These are phyloP conservation scores for Sequoia sempervirens DNA, from an alignment of 75 land plant genomes.

Conservation along the genomic window DNA sequence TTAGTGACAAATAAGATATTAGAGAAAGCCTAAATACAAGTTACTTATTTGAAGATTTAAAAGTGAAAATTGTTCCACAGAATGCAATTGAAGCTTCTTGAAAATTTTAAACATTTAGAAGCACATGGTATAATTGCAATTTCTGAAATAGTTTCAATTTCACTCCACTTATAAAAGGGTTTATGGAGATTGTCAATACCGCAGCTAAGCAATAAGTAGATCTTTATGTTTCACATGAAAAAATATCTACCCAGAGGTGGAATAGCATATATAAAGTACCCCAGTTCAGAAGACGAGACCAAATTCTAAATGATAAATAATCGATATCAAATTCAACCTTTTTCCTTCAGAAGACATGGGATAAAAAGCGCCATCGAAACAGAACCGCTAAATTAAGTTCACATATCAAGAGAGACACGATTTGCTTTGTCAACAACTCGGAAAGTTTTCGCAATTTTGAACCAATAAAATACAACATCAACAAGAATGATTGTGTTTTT, in stretches of 20 bases:
- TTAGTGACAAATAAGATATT: not conserved
- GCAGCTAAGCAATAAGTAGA: not conserved
- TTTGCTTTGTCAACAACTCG: not conserved
- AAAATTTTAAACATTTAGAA: not conserved
- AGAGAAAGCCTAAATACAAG: not conserved
- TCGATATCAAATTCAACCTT: not conserved
- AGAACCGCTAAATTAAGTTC: not conserved
- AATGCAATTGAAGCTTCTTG: not conserved
- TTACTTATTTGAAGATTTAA: not conserved
- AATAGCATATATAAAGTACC: not conserved
- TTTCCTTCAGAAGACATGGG: not conserved
- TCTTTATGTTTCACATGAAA: not conserved
- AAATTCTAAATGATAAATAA: not conserved
- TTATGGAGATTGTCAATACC: not conserved
- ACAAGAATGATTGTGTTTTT: not conserved
- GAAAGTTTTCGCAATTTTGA: not conserved
- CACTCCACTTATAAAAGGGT: not conserved
- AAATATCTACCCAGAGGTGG: not conserved
- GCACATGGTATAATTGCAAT: not conserved
- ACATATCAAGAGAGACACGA: not conserved
- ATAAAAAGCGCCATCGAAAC: not conserved
- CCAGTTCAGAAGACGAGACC: not conserved
- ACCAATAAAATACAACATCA: slow-evolving; percentile 1
- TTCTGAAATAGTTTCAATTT: not conserved
- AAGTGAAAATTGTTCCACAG: not conserved